Base-by-base conservation (phyloP, 2,329 filamentous ascomycete genomes). In the Penicillium verrucosum region DNA sequence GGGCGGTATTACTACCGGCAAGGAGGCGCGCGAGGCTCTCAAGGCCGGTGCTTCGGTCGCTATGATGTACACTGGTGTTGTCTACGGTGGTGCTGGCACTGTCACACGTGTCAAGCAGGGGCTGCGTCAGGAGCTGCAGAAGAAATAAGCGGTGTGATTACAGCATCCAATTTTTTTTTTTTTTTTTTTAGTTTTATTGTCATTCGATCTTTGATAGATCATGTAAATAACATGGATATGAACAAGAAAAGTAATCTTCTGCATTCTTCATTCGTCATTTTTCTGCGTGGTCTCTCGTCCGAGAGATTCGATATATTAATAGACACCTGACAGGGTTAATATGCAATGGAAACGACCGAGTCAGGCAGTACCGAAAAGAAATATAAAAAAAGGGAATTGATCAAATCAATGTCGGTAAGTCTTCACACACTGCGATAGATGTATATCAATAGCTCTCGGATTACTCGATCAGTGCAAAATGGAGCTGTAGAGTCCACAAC, bases 11-110 rank as follows among this genome's bases (percentile, higher is more conserved):
- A 94, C 89, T 1, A 93, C 88, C 62, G 94, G 94, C 5, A 82
- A 88, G 61, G 88, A 97, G 76, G 95, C 91, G 9, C 78, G 90
- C 14, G 82, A 89, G 75, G 85, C 93, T 7, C 80, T 97, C 47
- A 89, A 95, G 64, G 92, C 92, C 0, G 94, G 94, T 9, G 94
- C 94, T 0, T 93, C 88, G 65, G 87, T 95, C 14, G 92, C 91
- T 2, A 94, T 96, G 85, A 81, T 96, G 51, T 97, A 97, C 73
- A 99, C 94, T 0, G 89, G 84, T 5, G 73, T 89, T 64, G 81
- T 85, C 47, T 88, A 86, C 64, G 82, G 83, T 16, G 85, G 85
- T 42, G 75, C 80, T 2, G 84, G 84, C n/a, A 86, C 83, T 0
- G 80, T 87, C 32, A 85, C 77, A 16, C 70, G 77, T 16, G 77